A percentile compares a stretch with the other conserved stretches of the same genome.
These are phyloP conservation scores for Fusarium sp. DNA, from an alignment of 2,329 filamentous ascomycete genomes.

Conservation along the genomic window DNA sequence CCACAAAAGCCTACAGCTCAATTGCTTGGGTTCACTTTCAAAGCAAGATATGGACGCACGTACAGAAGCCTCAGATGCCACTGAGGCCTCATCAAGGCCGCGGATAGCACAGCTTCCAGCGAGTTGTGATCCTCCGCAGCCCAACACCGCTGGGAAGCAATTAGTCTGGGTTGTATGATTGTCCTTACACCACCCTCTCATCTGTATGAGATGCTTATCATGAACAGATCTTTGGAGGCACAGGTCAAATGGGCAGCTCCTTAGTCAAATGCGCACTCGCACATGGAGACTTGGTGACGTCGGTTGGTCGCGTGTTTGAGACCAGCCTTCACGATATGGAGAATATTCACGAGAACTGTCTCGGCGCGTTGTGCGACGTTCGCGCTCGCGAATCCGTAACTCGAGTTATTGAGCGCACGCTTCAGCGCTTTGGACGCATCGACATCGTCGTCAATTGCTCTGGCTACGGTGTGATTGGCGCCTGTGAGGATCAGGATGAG, in stretches of 20 bases:
- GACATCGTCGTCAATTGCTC: slow-evolving; percentile 95
- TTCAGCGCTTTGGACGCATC: slow-evolving; percentile 83
- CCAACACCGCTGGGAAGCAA: slow-evolving; percentile 77
- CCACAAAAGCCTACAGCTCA: neutral
- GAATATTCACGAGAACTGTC: slow-evolving; percentile 78
- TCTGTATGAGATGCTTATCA: slow-evolving; percentile 15
- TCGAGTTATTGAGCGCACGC: slow-evolving; percentile 77
- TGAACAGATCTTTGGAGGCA: slow-evolving; percentile 87
- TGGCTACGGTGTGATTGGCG: slow-evolving; percentile 94
- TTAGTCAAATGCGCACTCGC: slow-evolving; percentile 86
- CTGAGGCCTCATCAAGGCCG: slow-evolving; percentile 48
- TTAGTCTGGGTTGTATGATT: slow-evolving; percentile 86
- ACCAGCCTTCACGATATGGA: slow-evolving; percentile 81
- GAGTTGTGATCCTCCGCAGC: slow-evolving; percentile 87
- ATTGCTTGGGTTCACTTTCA: neutral
- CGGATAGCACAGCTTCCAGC: slow-evolving; percentile 75
- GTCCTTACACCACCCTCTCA: neutral
- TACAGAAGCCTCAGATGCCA: slow-evolving; percentile 47
- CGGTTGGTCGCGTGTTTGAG: slow-evolving; percentile 87
- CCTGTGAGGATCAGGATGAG: slow-evolving; percentile 97
- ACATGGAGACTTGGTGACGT: slow-evolving; percentile 86
- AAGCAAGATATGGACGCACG: slow-evolving; percentile 44
- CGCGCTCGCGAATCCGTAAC: slow-evolving; percentile 84
- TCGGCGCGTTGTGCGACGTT: slow-evolving; percentile 91
- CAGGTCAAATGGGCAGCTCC: slow-evolving; percentile 95